Conservation (phyloP, 2,329 filamentous ascomycete species). For the Orbilia ellipsospora region DNA sequence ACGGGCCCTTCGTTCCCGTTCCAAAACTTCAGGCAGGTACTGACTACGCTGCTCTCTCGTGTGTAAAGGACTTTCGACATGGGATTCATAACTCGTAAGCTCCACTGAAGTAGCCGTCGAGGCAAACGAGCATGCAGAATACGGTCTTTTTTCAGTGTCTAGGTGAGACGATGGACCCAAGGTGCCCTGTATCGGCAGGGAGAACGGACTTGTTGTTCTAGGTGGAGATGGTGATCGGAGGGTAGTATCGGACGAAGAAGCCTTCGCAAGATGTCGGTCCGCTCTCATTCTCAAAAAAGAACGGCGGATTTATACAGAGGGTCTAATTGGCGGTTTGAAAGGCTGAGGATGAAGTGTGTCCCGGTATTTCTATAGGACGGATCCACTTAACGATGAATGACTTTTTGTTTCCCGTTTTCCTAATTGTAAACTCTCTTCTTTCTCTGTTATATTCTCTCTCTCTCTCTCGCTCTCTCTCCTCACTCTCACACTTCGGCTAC, state of each 20-base stretch:
- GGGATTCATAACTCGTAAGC: conserved; percentile 46
- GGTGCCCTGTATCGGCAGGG: conserved; percentile 24
- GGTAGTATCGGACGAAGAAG: conserved; percentile 49
- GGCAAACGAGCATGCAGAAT: conserved; percentile 48
- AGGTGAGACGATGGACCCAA: conserved; percentile 29
- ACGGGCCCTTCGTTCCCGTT: conserved; percentile 50
- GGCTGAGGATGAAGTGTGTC: conserved; percentile 12
- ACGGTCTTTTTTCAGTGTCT: conserved; percentile 35
- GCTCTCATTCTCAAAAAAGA: conserved; percentile 52
- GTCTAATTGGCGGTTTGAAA: conserved; percentile 11
- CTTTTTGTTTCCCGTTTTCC: not conserved
- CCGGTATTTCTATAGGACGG: conserved; percentile 7
- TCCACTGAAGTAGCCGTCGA: conserved; percentile 39
- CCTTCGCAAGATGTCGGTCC: conserved; percentile 50
- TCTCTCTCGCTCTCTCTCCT: conserved; percentile 3
- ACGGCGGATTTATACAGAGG: conserved; percentile 22
- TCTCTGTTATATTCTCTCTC: conserved; percentile 14
- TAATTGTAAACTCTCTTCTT: not conserved
- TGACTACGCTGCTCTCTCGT: conserved; percentile 54
- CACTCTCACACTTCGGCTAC: conserved; percentile 22
- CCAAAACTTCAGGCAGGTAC: conserved; percentile 52
- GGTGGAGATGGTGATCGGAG: conserved; percentile 27
- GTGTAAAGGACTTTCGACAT: conserved; percentile 46
- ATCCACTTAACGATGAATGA: conserved; percentile 1
- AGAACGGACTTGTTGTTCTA: conserved; percentile 30